A percentile compares a stretch with the other conserved stretches of the same genome.
phyloP scores from a whole-genome alignment of 257 asterid genomes.

The Phtheirospermum japonicum region DNA sequence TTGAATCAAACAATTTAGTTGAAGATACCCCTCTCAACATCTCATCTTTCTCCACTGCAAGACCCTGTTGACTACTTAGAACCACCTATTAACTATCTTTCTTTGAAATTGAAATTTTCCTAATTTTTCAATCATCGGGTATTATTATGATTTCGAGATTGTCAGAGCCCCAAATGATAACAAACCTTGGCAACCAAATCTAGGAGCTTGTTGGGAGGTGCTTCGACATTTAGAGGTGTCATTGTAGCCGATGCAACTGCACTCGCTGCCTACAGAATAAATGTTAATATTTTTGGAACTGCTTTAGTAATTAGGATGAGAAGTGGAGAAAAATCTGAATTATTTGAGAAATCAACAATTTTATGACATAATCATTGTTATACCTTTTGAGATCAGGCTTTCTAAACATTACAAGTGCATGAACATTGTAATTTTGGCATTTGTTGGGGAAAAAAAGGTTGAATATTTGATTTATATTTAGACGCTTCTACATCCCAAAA shows the following conservation, averaged over 20 bases:
- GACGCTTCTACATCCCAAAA: too few species aligned
- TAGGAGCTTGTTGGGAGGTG: conserved; percentile 75
- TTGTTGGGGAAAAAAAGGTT: too few species aligned
- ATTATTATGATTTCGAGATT: conserved; percentile 18
- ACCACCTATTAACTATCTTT: conserved; percentile 26
- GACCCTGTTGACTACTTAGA: conserved; percentile 71
- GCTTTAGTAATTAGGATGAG: conserved; percentile 1
- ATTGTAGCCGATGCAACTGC: conserved; percentile 84
- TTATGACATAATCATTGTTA: conserved; percentile 1
- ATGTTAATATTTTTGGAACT: background rate
- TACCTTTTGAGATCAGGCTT: conserved; percentile 3
- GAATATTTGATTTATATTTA: too few species aligned
- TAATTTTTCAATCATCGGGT: background rate
- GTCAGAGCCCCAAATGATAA: conserved; percentile 24
- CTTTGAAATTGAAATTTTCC: conserved; percentile 4
- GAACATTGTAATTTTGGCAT: too few species aligned
- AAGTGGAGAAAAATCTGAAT: conserved; percentile 2
- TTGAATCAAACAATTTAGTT: conserved; percentile 45
- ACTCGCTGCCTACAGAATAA: conserved; percentile 62
- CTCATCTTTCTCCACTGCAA: conserved; percentile 85
- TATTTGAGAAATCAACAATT: background rate
- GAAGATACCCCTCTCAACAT: conserved; percentile 54
- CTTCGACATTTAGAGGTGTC: conserved; percentile 75
- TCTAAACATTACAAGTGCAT: background rate
- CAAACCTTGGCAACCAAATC: conserved; percentile 83